A percentile compares a stretch with the other conserved stretches of the same genome.
Conservation (phyloP, 371 early-diverging fungal species). For the Syncephalastrum contaminatum region DNA sequence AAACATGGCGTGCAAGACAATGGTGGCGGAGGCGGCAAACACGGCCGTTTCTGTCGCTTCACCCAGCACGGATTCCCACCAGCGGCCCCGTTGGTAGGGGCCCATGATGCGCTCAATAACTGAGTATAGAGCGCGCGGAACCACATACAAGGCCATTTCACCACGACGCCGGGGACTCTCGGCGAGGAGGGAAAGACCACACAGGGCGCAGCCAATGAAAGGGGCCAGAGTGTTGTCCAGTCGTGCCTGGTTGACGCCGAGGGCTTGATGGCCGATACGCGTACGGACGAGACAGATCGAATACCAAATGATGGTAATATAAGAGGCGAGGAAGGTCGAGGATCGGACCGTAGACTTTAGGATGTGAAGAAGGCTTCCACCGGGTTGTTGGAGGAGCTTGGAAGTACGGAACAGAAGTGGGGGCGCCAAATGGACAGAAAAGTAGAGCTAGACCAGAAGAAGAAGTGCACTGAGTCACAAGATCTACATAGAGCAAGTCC, state of each 20-base stretch:
- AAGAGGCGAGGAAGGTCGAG: slow-evolving; percentile 61
- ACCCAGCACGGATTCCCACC: slow-evolving; percentile 35
- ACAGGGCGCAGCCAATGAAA: slow-evolving; percentile 54
- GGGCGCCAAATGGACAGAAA: slow-evolving; percentile 61
- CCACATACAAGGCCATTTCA: slow-evolving; percentile 66
- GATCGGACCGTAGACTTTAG: slow-evolving; percentile 52
- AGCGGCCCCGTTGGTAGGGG: slow-evolving; percentile 33
- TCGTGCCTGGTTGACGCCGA: slow-evolving; percentile 26
- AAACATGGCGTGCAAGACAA: slow-evolving; percentile 42
- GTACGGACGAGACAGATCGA: slow-evolving; percentile 58
- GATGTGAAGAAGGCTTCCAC: slow-evolving; percentile 34
- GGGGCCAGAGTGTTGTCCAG: slow-evolving; percentile 53
- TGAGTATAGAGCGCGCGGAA: slow-evolving; percentile 57
- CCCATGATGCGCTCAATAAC: slow-evolving; percentile 50
- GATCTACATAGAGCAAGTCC: not conserved
- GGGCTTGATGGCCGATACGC: slow-evolving; percentile 45
- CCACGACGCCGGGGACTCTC: slow-evolving; percentile 60
- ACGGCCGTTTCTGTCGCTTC: slow-evolving; percentile 33
- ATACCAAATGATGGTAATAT: slow-evolving; percentile 61
- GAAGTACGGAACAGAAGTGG: slow-evolving; percentile 53
- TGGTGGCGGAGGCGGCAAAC: slow-evolving; percentile 40
- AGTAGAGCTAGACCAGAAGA: slow-evolving; percentile 41
- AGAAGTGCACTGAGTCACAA: not conserved
- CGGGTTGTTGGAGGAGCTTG: slow-evolving; percentile 34
- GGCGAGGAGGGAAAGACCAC: slow-evolving; percentile 59